These are phyloP conservation scores for Hepatocystis sp. DNA, from an alignment of 169 alveolate genomes.

Conservation along the genomic window DNA sequence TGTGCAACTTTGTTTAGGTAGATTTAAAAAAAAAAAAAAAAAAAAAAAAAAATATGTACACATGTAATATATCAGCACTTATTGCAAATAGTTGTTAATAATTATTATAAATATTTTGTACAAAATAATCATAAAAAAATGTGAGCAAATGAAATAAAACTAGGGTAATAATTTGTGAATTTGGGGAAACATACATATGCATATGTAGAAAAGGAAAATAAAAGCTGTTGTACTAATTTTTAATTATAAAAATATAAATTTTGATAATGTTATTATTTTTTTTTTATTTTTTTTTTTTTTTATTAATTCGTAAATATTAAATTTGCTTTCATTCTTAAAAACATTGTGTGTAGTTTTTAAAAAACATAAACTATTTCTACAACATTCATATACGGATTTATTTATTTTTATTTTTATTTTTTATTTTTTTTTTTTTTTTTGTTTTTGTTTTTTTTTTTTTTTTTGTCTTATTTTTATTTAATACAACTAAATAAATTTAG, in stretches of 20 bases:
- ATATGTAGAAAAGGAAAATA: constrained; percentile 1
- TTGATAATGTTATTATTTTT: not conserved
- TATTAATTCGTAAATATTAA: not conserved
- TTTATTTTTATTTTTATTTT: constrained; percentile 13
- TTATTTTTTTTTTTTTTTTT: too few species aligned
- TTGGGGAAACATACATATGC: not conserved
- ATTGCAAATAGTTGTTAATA: constrained; percentile 15
- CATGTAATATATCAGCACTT: too few species aligned
- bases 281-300: constrained; percentile 2
- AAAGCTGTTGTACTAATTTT: constrained; percentile 11
- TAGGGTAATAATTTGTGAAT: not conserved
- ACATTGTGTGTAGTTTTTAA: constrained; percentile 36
- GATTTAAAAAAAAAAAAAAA: not conserved
- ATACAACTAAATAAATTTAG: too few species aligned
- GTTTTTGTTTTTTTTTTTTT: too few species aligned
- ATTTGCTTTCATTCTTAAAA: constrained; percentile 14
- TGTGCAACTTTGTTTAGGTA: not conserved
- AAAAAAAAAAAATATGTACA: not conserved
- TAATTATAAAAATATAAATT: not conserved
- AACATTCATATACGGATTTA: constrained; percentile 28
- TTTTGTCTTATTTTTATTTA: too few species aligned
- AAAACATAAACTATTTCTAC: constrained; percentile 62
- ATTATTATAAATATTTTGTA: constrained; percentile 1
- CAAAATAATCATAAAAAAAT: constrained; percentile 2
- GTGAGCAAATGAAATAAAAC: too few species aligned